Evolutionary conservation across 495 filamentous ascomycete species (phyloP), one percentile per base, ranked within the genome.

Genomic region (Penicillium odoratum): DNA sequence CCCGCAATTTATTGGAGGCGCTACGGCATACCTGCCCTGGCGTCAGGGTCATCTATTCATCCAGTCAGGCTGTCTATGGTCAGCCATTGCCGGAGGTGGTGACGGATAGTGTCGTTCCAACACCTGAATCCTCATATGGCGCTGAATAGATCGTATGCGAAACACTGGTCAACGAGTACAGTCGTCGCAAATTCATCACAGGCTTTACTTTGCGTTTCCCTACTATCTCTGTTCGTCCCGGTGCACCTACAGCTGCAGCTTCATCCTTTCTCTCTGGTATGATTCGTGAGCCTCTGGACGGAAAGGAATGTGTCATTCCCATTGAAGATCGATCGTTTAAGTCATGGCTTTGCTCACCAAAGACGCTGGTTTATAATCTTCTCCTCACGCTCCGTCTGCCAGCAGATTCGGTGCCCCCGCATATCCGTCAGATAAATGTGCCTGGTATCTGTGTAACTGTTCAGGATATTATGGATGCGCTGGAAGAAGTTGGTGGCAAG

Each of bases 61-160:
- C 76, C 48, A 81, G 75, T 28, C 75, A 79, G 53, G 83, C 83
- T 21, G 81, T 85, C 42, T 87, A 84, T 59, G 83, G 83, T 3
- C 79, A 74, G 26, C 78, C 78, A 1, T 67, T 81, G 3, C 79
- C 80, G 1, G 71, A 78, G 21, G 60, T 78, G 10, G 77, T 83
- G 18, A 76, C 75, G 25, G 83, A 85, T 55, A 71, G 60, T 55
- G 82, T 85, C 5, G 69, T 81, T 36, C 85, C 88, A 7, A 88
- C 85, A 1, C 89, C 89, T 3, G 75, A 86, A 65, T 81, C 82
- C 33, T 87, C 84, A 18, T 91, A 91, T 63, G 89, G 89, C 51
- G 82, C 86, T 45, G 85, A 90, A 72, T 91, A 92, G 69, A 70
- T 91, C 58, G 83, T 90, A 61, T 84, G 81, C 65, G 89, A 92